Evolutionary conservation across 106 monocot species (phyloP).

Genomic region (Triglochin maritima): DNA sequence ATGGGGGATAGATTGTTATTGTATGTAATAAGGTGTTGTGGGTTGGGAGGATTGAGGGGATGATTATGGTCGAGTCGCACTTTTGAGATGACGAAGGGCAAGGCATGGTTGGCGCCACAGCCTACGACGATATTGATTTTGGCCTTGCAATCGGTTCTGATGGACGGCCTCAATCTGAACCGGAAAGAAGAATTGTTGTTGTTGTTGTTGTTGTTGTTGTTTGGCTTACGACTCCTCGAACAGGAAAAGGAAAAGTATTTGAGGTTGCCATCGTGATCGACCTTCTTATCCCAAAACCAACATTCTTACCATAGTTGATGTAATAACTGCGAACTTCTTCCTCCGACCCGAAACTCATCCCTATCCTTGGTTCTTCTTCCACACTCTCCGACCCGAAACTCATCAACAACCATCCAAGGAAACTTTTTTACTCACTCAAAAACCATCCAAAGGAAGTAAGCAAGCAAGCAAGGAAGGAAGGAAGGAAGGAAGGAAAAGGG

Average conservation of each 20-base stretch:
- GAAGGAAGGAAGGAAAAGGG: too few species aligned
- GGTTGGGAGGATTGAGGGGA: neutral
- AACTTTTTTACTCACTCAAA: too few species aligned
- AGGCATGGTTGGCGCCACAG: conserved; percentile 2
- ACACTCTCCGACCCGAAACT: neutral
- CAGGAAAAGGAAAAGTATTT: conserved; percentile 12
- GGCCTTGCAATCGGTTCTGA: conserved; percentile 10
- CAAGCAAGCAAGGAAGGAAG: too few species aligned
- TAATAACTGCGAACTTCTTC: conserved; percentile 8
- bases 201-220: neutral
- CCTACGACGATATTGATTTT: conserved; percentile 9
- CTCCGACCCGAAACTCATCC: conserved; percentile 7
- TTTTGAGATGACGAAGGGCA: conserved; percentile 2
- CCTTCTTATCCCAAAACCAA: conserved; percentile 4
- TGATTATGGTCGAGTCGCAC: conserved; percentile 9
- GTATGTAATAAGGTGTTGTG: conserved; percentile 2
- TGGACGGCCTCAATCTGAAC: conserved; percentile 1
- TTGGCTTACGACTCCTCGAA: conserved; percentile 8
- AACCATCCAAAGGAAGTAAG: too few species aligned
- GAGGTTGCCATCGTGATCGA: conserved; percentile 3
- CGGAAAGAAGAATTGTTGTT: conserved; percentile 11
- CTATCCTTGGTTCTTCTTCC: conserved; percentile 1
- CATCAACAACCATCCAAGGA: too few species aligned
- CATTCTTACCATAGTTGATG: conserved; percentile 4
- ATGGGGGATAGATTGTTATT: too few species aligned